Conservation (phyloP, 805 yeast genomes). For the Nakazawaea molendinolei region DNA sequence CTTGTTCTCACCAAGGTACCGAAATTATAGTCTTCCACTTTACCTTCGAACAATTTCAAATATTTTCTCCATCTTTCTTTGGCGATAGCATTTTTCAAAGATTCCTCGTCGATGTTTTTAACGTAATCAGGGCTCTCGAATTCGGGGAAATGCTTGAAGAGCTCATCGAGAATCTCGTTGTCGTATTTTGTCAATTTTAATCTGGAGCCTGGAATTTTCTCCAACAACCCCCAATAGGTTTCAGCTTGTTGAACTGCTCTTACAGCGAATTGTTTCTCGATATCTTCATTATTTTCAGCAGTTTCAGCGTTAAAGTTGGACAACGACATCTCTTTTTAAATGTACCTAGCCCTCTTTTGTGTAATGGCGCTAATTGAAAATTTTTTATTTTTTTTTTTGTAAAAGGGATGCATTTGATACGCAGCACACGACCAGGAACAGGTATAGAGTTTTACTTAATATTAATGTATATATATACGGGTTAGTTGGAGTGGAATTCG, state of each 20-base stretch:
- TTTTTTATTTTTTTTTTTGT: slow-evolving; percentile 5
- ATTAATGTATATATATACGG: no score
- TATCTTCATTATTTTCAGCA: slow-evolving; percentile 92
- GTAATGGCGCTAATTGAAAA: background rate
- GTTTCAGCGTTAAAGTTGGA: slow-evolving; percentile 68
- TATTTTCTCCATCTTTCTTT: slow-evolving; percentile 89
- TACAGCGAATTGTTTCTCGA: slow-evolving; percentile 96
- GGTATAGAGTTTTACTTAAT: no score
- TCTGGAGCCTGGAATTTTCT: slow-evolving; percentile 70
- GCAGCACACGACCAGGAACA: no score
- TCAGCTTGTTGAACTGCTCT: slow-evolving; percentile 95
- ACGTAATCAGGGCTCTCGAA: slow-evolving; percentile 54
- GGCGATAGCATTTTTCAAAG: slow-evolving; percentile 72
- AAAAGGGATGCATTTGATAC: background rate
- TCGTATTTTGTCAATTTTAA: slow-evolving; percentile 68
- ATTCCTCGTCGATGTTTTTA: slow-evolving; percentile 61
- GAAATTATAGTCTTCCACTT: slow-evolving; percentile 85
- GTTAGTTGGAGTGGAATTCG: slow-evolving; percentile 21
- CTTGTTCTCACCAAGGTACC: slow-evolving; percentile 88
- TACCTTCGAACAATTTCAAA: slow-evolving; percentile 73
- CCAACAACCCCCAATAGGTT: slow-evolving; percentile 81
- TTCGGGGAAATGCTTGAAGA: slow-evolving; percentile 82
- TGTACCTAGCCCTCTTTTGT: no score
- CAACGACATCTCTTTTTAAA: slow-evolving; percentile 18
- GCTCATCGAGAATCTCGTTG: slow-evolving; percentile 57